Evolutionary conservation across 2,329 filamentous ascomycete genomes (phyloP), one percentile per base, ranked within the genome.

Genomic region (Arthrobotrys sphaeroides): DNA sequence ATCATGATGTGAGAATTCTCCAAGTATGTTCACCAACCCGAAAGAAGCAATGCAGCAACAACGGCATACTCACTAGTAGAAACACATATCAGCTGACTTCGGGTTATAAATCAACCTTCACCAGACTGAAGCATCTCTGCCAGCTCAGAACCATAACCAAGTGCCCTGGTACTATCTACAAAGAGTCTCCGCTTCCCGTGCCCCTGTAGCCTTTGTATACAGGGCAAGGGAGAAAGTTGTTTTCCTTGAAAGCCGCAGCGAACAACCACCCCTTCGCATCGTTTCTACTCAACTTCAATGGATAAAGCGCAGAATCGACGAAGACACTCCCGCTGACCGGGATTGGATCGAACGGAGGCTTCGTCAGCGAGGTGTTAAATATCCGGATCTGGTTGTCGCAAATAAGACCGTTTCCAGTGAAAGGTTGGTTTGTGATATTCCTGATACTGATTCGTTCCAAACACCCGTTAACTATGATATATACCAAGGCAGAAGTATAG

Each of bases 361-460:
- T 80, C 0, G 84, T 83, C 1, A 86, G 79, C 0, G 82, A 81
- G 0, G 85, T 85, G 75, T 86, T 83, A 80, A 84, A 86, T 9
- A 85, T 70, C 10, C 83, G 80, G 10, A 83, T 81, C 80, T 84
- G 83, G 33, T 84, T 82, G 59, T 86, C 84, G 79, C 85, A 86
- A 0, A 79, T 77, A 45, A 80, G 79, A 7, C 81, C 81, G 57
- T 84, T 81, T 7, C 81, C 82, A 73, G 86, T 86, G 3, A 82
- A 82, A 0, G 86, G 85, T 79, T 88, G 87, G 78, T 88, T 88
- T 2, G 86, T 87, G 49, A 86, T 81, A 78, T 87, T 87, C 20
- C 80, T 79, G 36, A 76, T 79, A 22, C 77, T 81, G 78, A 80
- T 79, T 78, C 2, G 86, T 76, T 0, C 84, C 82, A 69, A 83